Evolutionary conservation across 495 filamentous ascomycete genomes (phyloP).

Genomic region (Platismatia glauca): DNA sequence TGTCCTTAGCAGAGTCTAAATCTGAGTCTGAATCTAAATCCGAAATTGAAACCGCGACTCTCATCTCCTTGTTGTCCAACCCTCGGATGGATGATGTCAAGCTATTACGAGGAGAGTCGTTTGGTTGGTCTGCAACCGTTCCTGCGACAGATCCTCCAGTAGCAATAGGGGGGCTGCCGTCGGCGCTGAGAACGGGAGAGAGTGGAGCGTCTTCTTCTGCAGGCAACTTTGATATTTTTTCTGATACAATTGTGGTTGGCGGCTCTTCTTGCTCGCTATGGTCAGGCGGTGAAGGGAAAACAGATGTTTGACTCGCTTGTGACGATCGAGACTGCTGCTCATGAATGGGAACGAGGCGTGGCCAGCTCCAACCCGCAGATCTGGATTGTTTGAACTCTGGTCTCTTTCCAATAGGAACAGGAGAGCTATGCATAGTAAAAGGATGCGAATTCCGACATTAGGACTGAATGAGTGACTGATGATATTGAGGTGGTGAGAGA

Average conservation of each 20-base stretch:
- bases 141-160: neutral
- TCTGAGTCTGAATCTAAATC: neutral
- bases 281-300: neutral
- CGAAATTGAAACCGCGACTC: neutral
- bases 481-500: constrained; percentile 4
- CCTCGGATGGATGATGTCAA: neutral
- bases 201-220: neutral
- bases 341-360: constrained; percentile 15
- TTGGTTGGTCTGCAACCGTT: neutral
- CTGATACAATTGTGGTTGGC: neutral
- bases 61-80: neutral
- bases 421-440: constrained; percentile 11
- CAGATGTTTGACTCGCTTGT: neutral
- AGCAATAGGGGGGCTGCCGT: neutral
- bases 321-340: constrained; percentile 12
- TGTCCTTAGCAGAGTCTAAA: neutral
- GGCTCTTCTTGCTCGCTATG: neutral
- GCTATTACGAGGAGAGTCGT: neutral
- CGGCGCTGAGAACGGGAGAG: neutral
- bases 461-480: constrained; percentile 9
- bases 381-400: constrained; percentile 15
- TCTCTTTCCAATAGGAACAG: constrained; percentile 10
- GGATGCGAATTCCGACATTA: constrained; percentile 9
- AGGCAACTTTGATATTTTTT: neutral
- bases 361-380: constrained; percentile 20